Evolutionary conservation across 495 filamentous ascomycete species (phyloP), one percentile per base, ranked within the genome.

Genomic region (Penicillium taxi): DNA sequence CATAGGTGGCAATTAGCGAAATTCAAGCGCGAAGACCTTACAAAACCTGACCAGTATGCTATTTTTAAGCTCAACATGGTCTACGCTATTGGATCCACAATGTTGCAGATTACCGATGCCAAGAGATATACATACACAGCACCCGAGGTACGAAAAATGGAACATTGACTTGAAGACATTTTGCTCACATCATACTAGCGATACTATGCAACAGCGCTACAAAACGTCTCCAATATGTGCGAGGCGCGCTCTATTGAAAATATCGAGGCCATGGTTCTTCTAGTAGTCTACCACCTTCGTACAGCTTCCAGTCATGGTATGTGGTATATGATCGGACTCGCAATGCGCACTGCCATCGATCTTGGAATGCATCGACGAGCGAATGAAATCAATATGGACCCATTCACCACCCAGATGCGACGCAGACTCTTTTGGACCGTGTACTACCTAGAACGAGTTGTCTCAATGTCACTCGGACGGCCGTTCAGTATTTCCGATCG

Each of bases 261-360:
- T 26, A 67, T 75, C 22, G 67, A 73, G 42, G 69, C 71, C n/a
- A 75, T 75, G 70, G 55, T 65, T 6, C 63, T 75, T 17, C 52
- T 75, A 6, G 69, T 75, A 4, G 55, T 73, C 7, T 75, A 72
- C 34, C 68, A 75, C 41, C 53, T 75, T 3, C 60, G 71, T 7
- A 70, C 66, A 13, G 58, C 67, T 3, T 69, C 66, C 1, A 75
- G 64, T 30, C 68, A 71, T 45, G 71, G 70, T 9, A 61, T 75
- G 44, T 75, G 70, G 71, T 75, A 75, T 32, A 72, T 75, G 66
- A 66, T 75, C 26, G 70, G 70, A 19, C 56, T 75, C 16, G 70
- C 70, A 1, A 75, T 73, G 69, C 61, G 70, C 16, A 75, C 66
- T 9, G 68, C 66, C 20, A 70, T 75, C 23, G 70, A 75, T 35